Evolutionary conservation across 108 stramenopile species (phyloP).

Genomic region (Pseudonitzschia delicatissima): DNA sequence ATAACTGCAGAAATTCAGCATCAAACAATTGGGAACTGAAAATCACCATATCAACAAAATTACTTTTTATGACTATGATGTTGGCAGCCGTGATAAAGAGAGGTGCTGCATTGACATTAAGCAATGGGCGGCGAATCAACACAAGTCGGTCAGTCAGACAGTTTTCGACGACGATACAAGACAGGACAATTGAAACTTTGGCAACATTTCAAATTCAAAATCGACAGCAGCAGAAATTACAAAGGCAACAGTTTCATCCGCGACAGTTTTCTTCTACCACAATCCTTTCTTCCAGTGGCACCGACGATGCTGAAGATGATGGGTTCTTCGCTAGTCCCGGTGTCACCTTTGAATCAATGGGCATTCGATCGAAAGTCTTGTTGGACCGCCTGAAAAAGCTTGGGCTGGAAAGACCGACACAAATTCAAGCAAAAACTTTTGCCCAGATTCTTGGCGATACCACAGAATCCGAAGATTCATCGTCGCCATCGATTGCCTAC

Average conservation of each 20-base stretch:
- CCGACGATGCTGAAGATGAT: slow-evolving; percentile 29
- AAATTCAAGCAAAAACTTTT: slow-evolving; percentile 73
- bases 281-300: background rate
- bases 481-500: background rate
- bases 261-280: background rate
- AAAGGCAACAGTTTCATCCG: background rate
- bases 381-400: slow-evolving; percentile 50
- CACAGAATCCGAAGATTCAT: background rate
- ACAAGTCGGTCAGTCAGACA: no score
- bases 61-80: no score
- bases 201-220: no score
- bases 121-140: no score
- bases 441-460: slow-evolving; percentile 28
- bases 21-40: no score
- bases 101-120: no score
- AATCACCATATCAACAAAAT: no score
- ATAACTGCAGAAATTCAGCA: no score
- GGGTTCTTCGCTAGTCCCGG: slow-evolving; percentile 37
- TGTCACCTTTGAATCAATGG: slow-evolving; percentile 58
- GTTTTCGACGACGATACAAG: no score
- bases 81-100: no score
- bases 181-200: no score
- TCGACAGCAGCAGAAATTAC: no score
- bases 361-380: slow-evolving; percentile 62
- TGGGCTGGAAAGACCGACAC: slow-evolving; percentile 54